These are phyloP conservation scores for Barnettozyma hawaiiensis DNA, from an alignment of 1,139 yeast genomes.

Conservation along the genomic window DNA sequence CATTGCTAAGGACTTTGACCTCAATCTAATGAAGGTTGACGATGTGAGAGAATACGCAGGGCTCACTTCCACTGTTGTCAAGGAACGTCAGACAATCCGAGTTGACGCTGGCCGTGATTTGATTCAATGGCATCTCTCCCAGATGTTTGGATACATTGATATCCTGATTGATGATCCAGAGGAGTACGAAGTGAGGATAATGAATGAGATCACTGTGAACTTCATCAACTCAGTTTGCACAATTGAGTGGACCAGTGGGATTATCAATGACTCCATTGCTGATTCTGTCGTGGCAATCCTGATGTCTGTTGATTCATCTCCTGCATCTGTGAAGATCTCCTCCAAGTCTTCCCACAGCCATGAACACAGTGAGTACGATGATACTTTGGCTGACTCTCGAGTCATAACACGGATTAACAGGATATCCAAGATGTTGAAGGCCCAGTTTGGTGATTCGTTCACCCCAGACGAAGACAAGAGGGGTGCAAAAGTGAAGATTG, in stretches of 20 bases:
- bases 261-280: slow-evolving; percentile 88
- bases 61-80: slow-evolving; percentile 76
- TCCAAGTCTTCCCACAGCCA: slow-evolving; percentile 53
- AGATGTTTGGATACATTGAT: slow-evolving; percentile 88
- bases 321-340: slow-evolving; percentile 86
- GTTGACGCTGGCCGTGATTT: slow-evolving; percentile 79
- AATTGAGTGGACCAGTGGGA: slow-evolving; percentile 88
- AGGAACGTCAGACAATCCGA: slow-evolving; percentile 71
- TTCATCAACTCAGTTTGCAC: slow-evolving; percentile 46
- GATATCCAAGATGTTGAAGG: slow-evolving; percentile 57
- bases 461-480: slow-evolving; percentile 33
- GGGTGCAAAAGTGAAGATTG: slow-evolving; percentile 47
- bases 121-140: slow-evolving; percentile 83
- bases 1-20: slow-evolving; percentile 86
- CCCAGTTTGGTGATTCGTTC: slow-evolving; percentile 86
- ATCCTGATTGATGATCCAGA: slow-evolving; percentile 55
- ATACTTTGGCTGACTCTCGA: slow-evolving; percentile 30
- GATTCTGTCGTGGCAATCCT: slow-evolving; percentile 89
- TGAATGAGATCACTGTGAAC: slow-evolving; percentile 51
- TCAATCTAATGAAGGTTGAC: slow-evolving; percentile 72
- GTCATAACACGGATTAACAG: slow-evolving; percentile 54
- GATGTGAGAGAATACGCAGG: slow-evolving; percentile 90
- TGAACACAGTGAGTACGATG: slow-evolving; percentile 17
- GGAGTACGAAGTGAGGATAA: slow-evolving; percentile 37
- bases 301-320: slow-evolving; percentile 88